Evolutionary conservation across 2,329 filamentous ascomycete species (phyloP).

Genomic region (Penicillium sclerotigenum): DNA sequence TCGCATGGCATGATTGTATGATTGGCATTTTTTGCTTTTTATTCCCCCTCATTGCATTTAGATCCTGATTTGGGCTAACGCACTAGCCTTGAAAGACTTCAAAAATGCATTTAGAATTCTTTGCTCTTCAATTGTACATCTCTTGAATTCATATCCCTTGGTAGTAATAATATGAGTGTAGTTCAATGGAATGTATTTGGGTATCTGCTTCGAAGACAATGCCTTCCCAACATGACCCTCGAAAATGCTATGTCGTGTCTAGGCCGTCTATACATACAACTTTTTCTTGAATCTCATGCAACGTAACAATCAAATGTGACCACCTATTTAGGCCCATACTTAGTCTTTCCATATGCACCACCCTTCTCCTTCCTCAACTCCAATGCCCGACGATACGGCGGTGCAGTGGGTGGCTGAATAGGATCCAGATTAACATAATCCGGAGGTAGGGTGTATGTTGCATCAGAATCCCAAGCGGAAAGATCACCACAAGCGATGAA

Average conservation of each 20-base stretch:
- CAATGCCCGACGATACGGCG: conserved; percentile 87
- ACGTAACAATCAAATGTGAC: conserved; percentile 20
- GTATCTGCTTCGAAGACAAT: conserved; percentile 14
- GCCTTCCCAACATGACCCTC: conserved; percentile 1
- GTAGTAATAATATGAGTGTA: background rate
- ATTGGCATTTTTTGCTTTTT: conserved; percentile 16
- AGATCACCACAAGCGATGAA: conserved; percentile 98
- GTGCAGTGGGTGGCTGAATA: conserved; percentile 90
- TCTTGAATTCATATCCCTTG: background rate
- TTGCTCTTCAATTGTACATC: background rate
- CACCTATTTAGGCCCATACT: conserved; percentile 31
- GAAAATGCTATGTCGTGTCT: conserved; percentile 9
- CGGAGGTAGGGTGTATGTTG: conserved; percentile 84
- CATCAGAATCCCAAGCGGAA: conserved; percentile 91
- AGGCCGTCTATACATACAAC: conserved; percentile 14
- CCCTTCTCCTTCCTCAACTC: conserved; percentile 75
- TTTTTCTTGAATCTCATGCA: conserved; percentile 7
- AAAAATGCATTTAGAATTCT: conserved; percentile 15
- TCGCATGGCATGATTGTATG: conserved; percentile 16
- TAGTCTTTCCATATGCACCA: conserved; percentile 73
- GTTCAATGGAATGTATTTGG: conserved; percentile 11
- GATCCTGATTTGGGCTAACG: conserved; percentile 23
- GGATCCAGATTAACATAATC: conserved; percentile 85
- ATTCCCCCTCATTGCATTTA: conserved; percentile 18
- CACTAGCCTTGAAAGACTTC: conserved; percentile 12